Evolutionary conservation across 768 basidiomycete genomes (phyloP).

Genomic region (Tricholoma flavovirens): DNA sequence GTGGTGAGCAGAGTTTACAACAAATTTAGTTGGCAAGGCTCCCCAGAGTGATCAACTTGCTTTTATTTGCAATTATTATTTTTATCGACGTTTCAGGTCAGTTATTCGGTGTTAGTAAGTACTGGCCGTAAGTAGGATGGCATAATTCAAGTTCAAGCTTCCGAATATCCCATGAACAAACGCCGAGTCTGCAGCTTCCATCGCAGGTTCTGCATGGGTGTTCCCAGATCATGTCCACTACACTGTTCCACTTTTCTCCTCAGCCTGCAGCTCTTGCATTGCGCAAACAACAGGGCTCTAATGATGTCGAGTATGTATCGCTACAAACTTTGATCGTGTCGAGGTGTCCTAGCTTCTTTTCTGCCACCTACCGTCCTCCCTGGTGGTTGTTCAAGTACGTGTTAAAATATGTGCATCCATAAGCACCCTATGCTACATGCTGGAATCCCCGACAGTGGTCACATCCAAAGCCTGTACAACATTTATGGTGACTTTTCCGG

Average conservation of each 20-base stretch:
- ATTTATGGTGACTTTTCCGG: slow-evolving; percentile 39
- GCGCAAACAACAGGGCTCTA: background rate
- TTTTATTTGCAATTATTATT: too few species aligned
- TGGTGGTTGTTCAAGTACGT: slow-evolving; percentile 27
- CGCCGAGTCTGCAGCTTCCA: too few species aligned
- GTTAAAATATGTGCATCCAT: background rate
- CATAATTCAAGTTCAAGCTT: too few species aligned
- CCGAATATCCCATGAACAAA: too few species aligned
- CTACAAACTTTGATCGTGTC: slow-evolving; percentile 12
- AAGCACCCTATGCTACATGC: background rate
- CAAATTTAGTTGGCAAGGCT: too few species aligned
- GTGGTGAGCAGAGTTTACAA: background rate
- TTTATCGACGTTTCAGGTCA: too few species aligned
- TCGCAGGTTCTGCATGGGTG: background rate
- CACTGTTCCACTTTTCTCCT: background rate
- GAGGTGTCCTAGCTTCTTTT: slow-evolving; percentile 20
- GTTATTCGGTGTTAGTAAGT: too few species aligned
- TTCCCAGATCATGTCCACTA: background rate
- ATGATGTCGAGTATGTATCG: background rate
- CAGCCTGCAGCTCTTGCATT: background rate
- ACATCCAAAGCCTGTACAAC: slow-evolving; percentile 40
- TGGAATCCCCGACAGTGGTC: slow-evolving; percentile 26
- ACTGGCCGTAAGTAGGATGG: too few species aligned
- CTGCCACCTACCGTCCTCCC: slow-evolving; percentile 21
- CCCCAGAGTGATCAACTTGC: too few species aligned